A percentile compares a stretch with the other conserved stretches of the same genome.
phyloP scores from a whole-genome alignment of 495 filamentous ascomycete genomes.

The Xylaria flabelliformis region DNA sequence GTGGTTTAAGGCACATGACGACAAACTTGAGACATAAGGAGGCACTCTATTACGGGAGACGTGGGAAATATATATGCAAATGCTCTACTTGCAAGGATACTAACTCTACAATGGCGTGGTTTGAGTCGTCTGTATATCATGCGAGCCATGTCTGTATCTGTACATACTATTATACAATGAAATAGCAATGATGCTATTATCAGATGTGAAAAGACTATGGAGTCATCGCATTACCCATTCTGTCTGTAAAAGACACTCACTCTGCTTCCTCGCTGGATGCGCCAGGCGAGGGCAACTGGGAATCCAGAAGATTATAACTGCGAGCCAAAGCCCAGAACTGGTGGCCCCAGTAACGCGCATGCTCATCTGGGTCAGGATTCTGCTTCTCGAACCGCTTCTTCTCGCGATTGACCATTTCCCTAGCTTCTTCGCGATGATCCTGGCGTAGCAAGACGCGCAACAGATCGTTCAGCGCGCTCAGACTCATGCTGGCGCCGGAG shows the following conservation, averaged over 20 bases:
- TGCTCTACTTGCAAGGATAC: neutral
- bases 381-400: constrained; percentile 44
- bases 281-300: neutral
- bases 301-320: constrained; percentile 41
- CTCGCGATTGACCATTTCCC: constrained; percentile 43
- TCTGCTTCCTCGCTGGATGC: neutral
- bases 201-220: neutral
- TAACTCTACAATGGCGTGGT: neutral
- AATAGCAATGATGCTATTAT: neutral
- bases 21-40: neutral
- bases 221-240: neutral
- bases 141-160: constrained; percentile 7
- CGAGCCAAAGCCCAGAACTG: constrained; percentile 52
- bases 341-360: constrained; percentile 46
- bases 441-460: constrained; percentile 53
- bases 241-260: too few relatives aligned
- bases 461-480: constrained; percentile 55
- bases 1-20: neutral
- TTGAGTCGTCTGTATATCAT: neutral
- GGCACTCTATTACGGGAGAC: neutral
- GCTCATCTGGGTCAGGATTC: constrained; percentile 30
- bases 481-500: constrained; percentile 45
- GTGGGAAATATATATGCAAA: neutral
- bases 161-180: constrained; percentile 26
- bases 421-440: constrained; percentile 45